These are phyloP conservation scores for Hyaloscypha hepaticicola DNA, from an alignment of 495 filamentous ascomycete genomes.

Conservation along the genomic window DNA sequence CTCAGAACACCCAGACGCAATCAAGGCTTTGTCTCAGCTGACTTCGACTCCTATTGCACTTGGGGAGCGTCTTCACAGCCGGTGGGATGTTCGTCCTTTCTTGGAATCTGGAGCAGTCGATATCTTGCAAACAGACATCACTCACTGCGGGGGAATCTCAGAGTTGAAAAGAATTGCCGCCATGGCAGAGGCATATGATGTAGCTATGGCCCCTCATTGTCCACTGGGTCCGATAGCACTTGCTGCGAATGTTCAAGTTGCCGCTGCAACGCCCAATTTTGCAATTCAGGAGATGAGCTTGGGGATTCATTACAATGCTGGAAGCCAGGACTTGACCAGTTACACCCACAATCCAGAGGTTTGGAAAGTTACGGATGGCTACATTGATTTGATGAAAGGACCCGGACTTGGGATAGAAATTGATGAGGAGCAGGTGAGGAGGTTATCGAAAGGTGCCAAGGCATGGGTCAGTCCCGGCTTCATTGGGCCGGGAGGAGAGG, in stretches of 20 bases:
- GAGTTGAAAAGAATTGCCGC: slow-evolving; percentile 69
- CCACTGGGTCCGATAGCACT: slow-evolving; percentile 75
- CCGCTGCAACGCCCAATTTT: slow-evolving; percentile 64
- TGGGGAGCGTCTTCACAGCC: slow-evolving; percentile 70
- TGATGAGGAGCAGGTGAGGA: slow-evolving; percentile 62
- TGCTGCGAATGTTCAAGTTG: slow-evolving; percentile 71
- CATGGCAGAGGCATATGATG: slow-evolving; percentile 77
- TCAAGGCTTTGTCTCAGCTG: slow-evolving; percentile 61
- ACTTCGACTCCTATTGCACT: slow-evolving; percentile 71
- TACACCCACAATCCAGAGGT: slow-evolving; percentile 65
- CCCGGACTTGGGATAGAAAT: slow-evolving; percentile 74
- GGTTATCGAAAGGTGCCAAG: slow-evolving; percentile 31
- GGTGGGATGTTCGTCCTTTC: slow-evolving; percentile 77
- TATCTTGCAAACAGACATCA: slow-evolving; percentile 75
- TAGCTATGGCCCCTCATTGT: slow-evolving; percentile 75
- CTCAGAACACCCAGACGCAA: slow-evolving; percentile 67
- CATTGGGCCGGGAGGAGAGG: slow-evolving; percentile 65
- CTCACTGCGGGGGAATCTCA: slow-evolving; percentile 73
- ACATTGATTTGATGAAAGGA: slow-evolving; percentile 59
- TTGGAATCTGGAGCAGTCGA: slow-evolving; percentile 68
- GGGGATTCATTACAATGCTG: slow-evolving; percentile 76
- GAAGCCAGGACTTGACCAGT: slow-evolving; percentile 63
- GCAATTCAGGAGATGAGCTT: slow-evolving; percentile 80
- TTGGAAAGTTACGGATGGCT: slow-evolving; percentile 65
- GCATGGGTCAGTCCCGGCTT: slow-evolving; percentile 57